phyloP scores from a whole-genome alignment of 305 asterid genomes.

The Ajuga reptans region DNA sequence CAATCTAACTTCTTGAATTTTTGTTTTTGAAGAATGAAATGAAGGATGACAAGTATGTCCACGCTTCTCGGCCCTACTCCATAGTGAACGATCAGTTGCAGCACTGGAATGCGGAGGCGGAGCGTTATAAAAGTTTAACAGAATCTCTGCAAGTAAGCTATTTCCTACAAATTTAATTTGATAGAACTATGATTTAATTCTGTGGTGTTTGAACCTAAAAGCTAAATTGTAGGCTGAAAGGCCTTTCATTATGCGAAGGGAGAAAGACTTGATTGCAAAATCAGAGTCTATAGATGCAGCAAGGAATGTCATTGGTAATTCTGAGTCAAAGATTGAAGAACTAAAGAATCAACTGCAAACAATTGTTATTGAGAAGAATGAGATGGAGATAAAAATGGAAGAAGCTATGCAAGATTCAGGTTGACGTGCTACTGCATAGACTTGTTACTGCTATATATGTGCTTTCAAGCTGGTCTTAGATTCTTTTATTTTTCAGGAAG shows the following conservation, averaged over 20 bases:
- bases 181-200: not conserved
- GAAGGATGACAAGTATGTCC: slow-evolving; percentile 66
- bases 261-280: slow-evolving; percentile 59
- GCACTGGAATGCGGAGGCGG: slow-evolving; percentile 86
- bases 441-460: slow-evolving; percentile 11
- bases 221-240: slow-evolving; percentile 67
- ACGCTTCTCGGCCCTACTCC: slow-evolving; percentile 71
- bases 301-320: slow-evolving; percentile 42
- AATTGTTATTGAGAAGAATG: slow-evolving; percentile 61
- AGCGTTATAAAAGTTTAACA: slow-evolving; percentile 49
- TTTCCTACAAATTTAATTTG: slow-evolving; percentile 20
- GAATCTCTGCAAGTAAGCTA: slow-evolving; percentile 77
- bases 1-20: slow-evolving; percentile 21
- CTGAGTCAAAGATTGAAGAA: slow-evolving; percentile 64
- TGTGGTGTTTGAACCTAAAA: slow-evolving; percentile 28
- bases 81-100: slow-evolving; percentile 76
- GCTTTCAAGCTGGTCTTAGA: slow-evolving; percentile 21
- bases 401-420: slow-evolving; percentile 90
- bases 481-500: slow-evolving; percentile 43
- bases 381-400: slow-evolving; percentile 77
- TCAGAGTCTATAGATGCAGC: slow-evolving; percentile 64
- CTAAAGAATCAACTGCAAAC: slow-evolving; percentile 61
- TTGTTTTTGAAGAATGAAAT: slow-evolving; percentile 51
- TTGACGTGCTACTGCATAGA: slow-evolving; percentile 27
- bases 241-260: slow-evolving; percentile 62